Evolutionary conservation across 345 rosid genomes (phyloP), one percentile per base, ranked within the genome.

Genomic region (Anacardium occidentale): DNA sequence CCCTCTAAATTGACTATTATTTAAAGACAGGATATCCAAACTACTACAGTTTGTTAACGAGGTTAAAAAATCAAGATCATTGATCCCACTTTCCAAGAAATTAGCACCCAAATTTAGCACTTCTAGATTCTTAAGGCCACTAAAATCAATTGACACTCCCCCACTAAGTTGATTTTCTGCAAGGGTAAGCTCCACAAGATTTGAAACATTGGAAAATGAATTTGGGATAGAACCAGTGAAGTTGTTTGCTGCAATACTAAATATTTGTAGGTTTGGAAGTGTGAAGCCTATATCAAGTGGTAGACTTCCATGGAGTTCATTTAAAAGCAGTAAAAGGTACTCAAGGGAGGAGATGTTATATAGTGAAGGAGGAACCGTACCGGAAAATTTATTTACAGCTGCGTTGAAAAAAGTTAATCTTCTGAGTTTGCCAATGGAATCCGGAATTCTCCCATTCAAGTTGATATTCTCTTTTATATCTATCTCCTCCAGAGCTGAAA

Each of bases 301-400:
- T 44, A 79, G 32, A 3, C 20, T 62, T 18, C 86, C 77, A 1
- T 72, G 26, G 0, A 84, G 18, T 15, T 32, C 24, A 53, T 83
- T 78, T 3, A 0, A 0, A 0, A 0, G 2, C 4, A 24, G 25
- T 8, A 0, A 70, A 18, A 13, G 0, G 0, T 5, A 0, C 2
- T 0, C 0, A 1, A 79, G 5, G 1, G 71, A 57, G 1, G 77
- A 81, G 26, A 75, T 2, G 10, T 76, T 78, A 22, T 11, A 62
- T 7, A 80, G 4, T 1, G 82, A 48, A 20, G 37, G 54, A 60
- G 86, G 78, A 48, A 80, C 13, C 1, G 1, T 64, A 3, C 79
- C 77, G 0, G 58, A 20, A 15, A 78, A 54, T 0, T 59, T 5
- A 47, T 58, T 64, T 0, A 0, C 0, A 0, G 14, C 17, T 0